These are phyloP conservation scores for Starmera dryadoides DNA, from an alignment of 805 yeast genomes.

Conservation along the genomic window DNA sequence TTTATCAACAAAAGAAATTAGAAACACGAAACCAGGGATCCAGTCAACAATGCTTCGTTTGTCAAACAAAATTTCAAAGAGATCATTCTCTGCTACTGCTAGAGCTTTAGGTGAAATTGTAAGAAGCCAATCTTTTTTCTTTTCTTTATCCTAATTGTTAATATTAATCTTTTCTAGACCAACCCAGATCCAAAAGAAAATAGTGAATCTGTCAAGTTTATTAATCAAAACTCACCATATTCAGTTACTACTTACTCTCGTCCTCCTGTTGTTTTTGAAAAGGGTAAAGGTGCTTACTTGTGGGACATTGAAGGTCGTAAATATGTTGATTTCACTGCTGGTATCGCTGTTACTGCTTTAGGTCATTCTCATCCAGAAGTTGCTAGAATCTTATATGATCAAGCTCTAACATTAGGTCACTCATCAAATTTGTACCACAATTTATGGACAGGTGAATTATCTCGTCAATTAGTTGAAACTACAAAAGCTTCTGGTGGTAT, in stretches of 20 bases:
- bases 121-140: not conserved
- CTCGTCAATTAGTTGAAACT: conserved; percentile 58
- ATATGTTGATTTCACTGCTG: conserved; percentile 89
- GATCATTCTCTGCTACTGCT: conserved; percentile 5
- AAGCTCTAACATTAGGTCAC: conserved; percentile 68
- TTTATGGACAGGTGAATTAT: conserved; percentile 74
- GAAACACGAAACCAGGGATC: not conserved
- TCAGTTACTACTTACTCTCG: conserved; percentile 76
- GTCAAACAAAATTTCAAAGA: conserved; percentile 1
- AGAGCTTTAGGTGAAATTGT: not conserved
- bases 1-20: not conserved
- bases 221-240: conserved; percentile 29
- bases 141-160: no score
- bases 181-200: conserved; percentile 9
- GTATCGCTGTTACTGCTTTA: conserved; percentile 93
- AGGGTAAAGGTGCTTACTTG: conserved; percentile 74
- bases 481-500: conserved; percentile 75
- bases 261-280: conserved; percentile 68
- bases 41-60: conserved; percentile 3
- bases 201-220: conserved; percentile 28
- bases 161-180: not conserved
- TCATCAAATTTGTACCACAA: conserved; percentile 83
- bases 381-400: conserved; percentile 63
- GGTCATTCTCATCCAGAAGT: conserved; percentile 82
- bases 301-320: conserved; percentile 75